A percentile compares a stretch with the other conserved stretches of the same genome.
Evolutionary conservation across 345 rosid species (phyloP).

Genomic region (Isatis tinctoria): DNA sequence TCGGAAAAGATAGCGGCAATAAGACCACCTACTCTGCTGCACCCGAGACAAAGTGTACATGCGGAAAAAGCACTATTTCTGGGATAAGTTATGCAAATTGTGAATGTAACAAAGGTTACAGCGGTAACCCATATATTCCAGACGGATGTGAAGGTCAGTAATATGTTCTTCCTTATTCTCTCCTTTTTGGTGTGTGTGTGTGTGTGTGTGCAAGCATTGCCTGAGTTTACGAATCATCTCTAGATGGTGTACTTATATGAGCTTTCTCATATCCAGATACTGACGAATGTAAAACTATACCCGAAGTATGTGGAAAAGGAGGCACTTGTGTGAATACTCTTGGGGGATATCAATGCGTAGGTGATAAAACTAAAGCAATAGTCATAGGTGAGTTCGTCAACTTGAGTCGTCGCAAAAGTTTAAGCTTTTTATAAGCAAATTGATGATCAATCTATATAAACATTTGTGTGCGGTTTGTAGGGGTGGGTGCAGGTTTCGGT

Average conservation of each 20-base stretch:
- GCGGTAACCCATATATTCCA: background rate
- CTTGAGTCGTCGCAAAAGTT: background rate
- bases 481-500: constrained; percentile 10
- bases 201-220: too few relatives aligned
- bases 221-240: too few relatives aligned
- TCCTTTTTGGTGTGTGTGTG: background rate
- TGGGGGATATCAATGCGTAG: too few relatives aligned
- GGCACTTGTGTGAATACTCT: too few relatives aligned
- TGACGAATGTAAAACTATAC: background rate
- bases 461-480: constrained; percentile 2
- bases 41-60: background rate
- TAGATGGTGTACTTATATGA: background rate
- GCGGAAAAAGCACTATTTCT: background rate
- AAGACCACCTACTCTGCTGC: too few relatives aligned
- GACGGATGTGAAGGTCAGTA: background rate
- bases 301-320: too few relatives aligned
- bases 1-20: background rate
- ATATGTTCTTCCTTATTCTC: background rate
- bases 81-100: constrained; percentile 6
- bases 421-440: too few relatives aligned
- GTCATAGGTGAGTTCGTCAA: background rate
- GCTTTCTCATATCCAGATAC: background rate
- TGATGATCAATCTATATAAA: too few relatives aligned
- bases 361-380: background rate
- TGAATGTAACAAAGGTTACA: constrained; percentile 14